Conservation (phyloP, 2,329 filamentous ascomycete species). For the Sordariomycetes sp. region DNA sequence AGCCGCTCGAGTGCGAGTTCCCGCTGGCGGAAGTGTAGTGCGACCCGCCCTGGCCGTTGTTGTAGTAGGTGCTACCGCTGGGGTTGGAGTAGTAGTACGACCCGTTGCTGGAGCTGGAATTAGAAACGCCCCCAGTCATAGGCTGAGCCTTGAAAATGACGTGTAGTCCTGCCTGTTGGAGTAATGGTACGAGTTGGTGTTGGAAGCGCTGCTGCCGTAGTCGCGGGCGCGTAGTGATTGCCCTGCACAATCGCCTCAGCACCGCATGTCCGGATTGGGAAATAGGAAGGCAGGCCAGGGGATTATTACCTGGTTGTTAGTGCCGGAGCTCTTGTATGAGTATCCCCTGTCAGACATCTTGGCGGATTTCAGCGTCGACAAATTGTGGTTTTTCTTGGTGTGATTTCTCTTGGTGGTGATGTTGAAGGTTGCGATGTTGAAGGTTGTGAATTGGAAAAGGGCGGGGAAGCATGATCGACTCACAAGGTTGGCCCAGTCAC, state of each 20-base stretch:
- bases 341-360: constrained; percentile 18
- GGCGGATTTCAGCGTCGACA: background rate
- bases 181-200: constrained; percentile 56
- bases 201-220: constrained; percentile 44
- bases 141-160: background rate
- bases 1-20: constrained; percentile 4
- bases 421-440: background rate
- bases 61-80: constrained; percentile 59
- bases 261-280: too few relatives aligned
- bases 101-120: constrained; percentile 36
- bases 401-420: background rate
- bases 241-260: constrained; percentile 31
- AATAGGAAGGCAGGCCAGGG: background rate
- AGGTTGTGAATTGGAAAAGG: too few relatives aligned
- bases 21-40: constrained; percentile 50
- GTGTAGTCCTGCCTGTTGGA: constrained; percentile 52
- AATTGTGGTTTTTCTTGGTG: background rate
- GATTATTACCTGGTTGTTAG: constrained; percentile 47
- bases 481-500: too few relatives aligned
- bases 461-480: too few relatives aligned
- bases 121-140: background rate
- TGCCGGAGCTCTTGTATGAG: constrained; percentile 40
- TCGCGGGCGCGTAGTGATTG: constrained; percentile 56
- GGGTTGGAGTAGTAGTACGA: constrained; percentile 68
- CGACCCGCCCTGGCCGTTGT: constrained; percentile 44